phyloP scores from a whole-genome alignment of 148 eudicot species.

The Salicornia ramosissima region DNA sequence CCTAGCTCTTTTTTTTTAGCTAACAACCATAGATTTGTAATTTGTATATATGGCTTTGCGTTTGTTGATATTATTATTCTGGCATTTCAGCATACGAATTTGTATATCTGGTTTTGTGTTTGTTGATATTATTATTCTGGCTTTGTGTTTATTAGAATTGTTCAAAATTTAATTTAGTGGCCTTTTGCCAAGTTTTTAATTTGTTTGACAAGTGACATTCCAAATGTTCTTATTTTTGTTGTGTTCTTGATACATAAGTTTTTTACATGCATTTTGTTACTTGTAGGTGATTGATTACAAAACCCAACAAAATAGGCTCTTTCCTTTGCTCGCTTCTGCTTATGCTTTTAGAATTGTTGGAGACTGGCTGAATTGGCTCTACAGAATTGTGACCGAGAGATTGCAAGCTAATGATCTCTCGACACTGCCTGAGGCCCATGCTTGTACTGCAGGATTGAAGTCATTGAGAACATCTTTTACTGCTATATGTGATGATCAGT shows the following conservation, averaged over 20 bases:
- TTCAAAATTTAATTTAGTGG: not conserved
- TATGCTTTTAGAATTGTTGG: conserved; percentile 96
- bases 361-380: conserved; percentile 93
- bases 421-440: conserved; percentile 98
- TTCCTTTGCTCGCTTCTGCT: conserved; percentile 95
- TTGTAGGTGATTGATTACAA: conserved; percentile 89
- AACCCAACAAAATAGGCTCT: conserved; percentile 95
- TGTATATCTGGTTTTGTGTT: not conserved
- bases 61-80: not conserved
- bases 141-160: not conserved
- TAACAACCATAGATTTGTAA: not conserved
- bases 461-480: conserved; percentile 86
- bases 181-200: not conserved
- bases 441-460: conserved; percentile 97
- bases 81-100: not conserved
- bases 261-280: conserved; percentile 10
- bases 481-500: conserved; percentile 51
- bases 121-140: no score
- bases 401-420: conserved; percentile 82
- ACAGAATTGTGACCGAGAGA: conserved; percentile 77
- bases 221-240: not conserved
- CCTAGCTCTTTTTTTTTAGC: conserved; percentile 5
- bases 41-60: not conserved
- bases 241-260: not conserved
- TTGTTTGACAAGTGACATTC: no score